These are phyloP conservation scores for Leptomonas pyrrhocoris DNA, from an alignment of 208 protist genomes.

Conservation along the genomic window DNA sequence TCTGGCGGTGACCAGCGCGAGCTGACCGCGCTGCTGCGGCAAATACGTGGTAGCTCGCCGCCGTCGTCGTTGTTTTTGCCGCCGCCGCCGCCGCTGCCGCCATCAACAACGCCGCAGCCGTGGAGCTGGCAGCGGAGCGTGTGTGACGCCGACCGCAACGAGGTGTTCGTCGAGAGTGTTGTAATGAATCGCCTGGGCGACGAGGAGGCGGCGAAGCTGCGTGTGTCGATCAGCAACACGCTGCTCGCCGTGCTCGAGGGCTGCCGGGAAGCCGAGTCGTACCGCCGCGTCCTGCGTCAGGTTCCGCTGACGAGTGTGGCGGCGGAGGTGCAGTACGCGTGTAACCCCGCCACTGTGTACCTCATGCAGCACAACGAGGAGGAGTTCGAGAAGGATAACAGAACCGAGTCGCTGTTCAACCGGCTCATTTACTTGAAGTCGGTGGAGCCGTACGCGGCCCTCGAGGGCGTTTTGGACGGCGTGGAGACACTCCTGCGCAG, in stretches of 20 bases:
- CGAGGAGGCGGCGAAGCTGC: constrained; percentile 49
- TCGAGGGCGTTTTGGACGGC: constrained; percentile 36
- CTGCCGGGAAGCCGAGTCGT: constrained; percentile 51
- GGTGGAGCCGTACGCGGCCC: constrained; percentile 46
- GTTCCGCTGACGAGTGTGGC: constrained; percentile 58
- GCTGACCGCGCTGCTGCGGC: constrained; percentile 9
- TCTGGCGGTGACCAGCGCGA: constrained; percentile 13
- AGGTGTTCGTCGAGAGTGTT: constrained; percentile 19
- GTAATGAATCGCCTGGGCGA: constrained; percentile 37
- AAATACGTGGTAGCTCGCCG: background rate
- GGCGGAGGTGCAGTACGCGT: constrained; percentile 43
- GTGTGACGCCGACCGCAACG: background rate
- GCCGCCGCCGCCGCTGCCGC: background rate
- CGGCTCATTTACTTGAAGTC: constrained; percentile 76
- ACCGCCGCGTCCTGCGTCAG: constrained; percentile 56
- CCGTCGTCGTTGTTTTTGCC: background rate
- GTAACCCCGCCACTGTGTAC: constrained; percentile 34
- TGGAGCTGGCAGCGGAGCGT: background rate
- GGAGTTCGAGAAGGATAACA: constrained; percentile 47
- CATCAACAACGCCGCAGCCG: background rate
- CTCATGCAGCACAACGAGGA: constrained; percentile 43
- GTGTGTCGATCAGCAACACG: constrained; percentile 53
- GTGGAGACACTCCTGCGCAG: constrained; percentile 56
- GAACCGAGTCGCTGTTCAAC: constrained; percentile 71
- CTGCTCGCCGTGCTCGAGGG: constrained; percentile 80